Percentiles rank a stretch among this genome's conserved stretches.
Conservation (phyloP, 805 yeast genomes). For the Myxozyma neglecta region DNA sequence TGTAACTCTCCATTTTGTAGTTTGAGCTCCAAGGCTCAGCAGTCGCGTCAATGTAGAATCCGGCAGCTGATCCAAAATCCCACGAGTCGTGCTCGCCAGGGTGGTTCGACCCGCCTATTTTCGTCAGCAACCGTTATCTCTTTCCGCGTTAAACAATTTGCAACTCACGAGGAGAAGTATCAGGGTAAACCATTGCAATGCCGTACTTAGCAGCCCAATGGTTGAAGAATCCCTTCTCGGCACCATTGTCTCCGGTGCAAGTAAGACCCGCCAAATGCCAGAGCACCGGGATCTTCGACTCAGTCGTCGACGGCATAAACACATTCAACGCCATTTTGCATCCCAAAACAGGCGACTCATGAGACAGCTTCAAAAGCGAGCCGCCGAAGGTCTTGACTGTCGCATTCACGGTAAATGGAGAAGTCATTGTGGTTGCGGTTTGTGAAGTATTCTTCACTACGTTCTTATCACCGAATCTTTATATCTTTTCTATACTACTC, state of each 20-base stretch:
- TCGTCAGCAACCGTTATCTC: not conserved
- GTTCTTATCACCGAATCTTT: too few relatives aligned
- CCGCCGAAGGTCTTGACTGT: conserved; percentile 73
- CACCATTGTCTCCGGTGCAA: conserved; percentile 89
- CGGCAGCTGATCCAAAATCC: conserved; percentile 95
- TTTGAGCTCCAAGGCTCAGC: conserved; percentile 65
- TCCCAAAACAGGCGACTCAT: conserved; percentile 61
- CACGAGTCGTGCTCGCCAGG: conserved; percentile 80
- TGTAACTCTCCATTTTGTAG: conserved; percentile 85
- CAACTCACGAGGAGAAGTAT: conserved; percentile 79
- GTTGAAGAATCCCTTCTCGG: conserved; percentile 89
- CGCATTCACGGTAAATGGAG: conserved; percentile 51
- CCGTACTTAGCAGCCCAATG: conserved; percentile 77
- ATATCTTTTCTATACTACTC: too few relatives aligned
- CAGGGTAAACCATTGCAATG: conserved; percentile 89
- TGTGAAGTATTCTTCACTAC: not conserved
- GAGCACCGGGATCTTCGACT: conserved; percentile 62
- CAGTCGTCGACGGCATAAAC: conserved; percentile 58
- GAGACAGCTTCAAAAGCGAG: conserved; percentile 68
- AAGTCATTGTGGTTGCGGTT: not conserved
- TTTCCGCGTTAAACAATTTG: not conserved
- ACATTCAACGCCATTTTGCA: conserved; percentile 83
- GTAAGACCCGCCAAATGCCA: conserved; percentile 85
- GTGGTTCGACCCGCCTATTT: conserved; percentile 55
- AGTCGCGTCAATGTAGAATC: conserved; percentile 87